A percentile compares a stretch with the other conserved stretches of the same genome.
These are phyloP conservation scores for Echeveria elegans DNA, from an alignment of 164 flowering plant species.

Conservation along the genomic window DNA sequence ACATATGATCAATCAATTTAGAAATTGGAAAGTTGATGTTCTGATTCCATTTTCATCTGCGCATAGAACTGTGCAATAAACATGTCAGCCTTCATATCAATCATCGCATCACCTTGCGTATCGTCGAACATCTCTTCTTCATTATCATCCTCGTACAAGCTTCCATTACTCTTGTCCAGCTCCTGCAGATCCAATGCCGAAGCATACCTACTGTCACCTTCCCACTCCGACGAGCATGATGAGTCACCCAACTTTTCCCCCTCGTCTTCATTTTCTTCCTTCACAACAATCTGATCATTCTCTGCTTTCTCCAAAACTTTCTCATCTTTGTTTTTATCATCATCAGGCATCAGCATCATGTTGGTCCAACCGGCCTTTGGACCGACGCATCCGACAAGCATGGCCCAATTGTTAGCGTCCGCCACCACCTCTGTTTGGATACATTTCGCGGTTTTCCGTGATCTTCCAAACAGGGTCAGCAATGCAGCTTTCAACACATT, in stretches of 20 bases:
- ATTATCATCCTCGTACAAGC: not conserved
- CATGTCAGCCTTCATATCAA: slow-evolving; percentile 10
- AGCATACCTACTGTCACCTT: slow-evolving; percentile 6
- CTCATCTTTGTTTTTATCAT: not conserved
- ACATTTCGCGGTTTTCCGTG: not conserved
- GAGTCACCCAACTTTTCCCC: not conserved
- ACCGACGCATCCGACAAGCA: not conserved
- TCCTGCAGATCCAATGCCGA: slow-evolving; percentile 9
- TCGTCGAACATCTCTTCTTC: not conserved
- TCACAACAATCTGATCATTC: not conserved
- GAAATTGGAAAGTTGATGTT: not conserved
- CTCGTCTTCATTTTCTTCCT: not conserved
- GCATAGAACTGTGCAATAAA: slow-evolving; percentile 7
- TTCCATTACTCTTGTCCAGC: not conserved
- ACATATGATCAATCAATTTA: not conserved
- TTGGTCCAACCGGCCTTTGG: too few species aligned
- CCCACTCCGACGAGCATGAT: not conserved
- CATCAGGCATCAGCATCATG: not conserved
- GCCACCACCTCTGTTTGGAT: not conserved
- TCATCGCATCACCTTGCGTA: slow-evolving; percentile 6
- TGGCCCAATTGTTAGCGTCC: not conserved
- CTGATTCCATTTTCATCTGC: slow-evolving; percentile 8
- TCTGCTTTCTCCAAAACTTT: too few species aligned
- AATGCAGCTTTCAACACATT: not conserved
- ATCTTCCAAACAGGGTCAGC: not conserved